A percentile compares a stretch with the other conserved stretches of the same genome.
phyloP scores from a whole-genome alignment of 192 early-diverging fungal genomes.

The Rhizophagus prolifer region DNA sequence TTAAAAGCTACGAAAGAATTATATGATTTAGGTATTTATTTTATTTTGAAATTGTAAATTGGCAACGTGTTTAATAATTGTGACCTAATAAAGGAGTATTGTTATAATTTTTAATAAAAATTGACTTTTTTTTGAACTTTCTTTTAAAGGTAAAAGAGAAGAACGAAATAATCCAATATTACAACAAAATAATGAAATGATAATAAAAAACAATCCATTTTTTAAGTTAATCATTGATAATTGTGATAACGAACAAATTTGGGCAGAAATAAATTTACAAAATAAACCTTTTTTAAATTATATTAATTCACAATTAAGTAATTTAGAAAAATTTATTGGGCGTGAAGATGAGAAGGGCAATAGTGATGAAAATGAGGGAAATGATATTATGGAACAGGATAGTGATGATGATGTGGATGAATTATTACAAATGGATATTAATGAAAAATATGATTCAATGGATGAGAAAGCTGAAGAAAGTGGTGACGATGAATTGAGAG shows the following conservation, averaged over 20 bases:
- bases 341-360: conserved; percentile 39
- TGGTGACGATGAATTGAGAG: conserved; percentile 46
- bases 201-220: conserved; percentile 41
- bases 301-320: conserved; percentile 47
- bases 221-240: conserved; percentile 65
- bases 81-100: no score
- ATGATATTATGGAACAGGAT: conserved; percentile 46
- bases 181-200: conserved; percentile 36
- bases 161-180: conserved; percentile 47
- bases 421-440: conserved; percentile 40
- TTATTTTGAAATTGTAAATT: no score
- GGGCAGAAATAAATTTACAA: conserved; percentile 88
- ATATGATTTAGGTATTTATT: conserved; percentile 48
- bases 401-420: conserved; percentile 39
- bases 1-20: conserved; percentile 49
- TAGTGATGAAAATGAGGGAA: conserved; percentile 1
- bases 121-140: not conserved
- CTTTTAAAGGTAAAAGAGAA: conserved; percentile 41
- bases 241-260: conserved; percentile 84
- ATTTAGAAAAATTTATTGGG: conserved; percentile 41
- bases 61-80: no score
- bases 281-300: conserved; percentile 79
- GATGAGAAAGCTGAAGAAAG: conserved; percentile 43
- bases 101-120: no score
- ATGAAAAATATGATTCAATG: conserved; percentile 35